phyloP scores from a whole-genome alignment of 768 basidiomycete genomes.

The Auriculariales sp. region DNA sequence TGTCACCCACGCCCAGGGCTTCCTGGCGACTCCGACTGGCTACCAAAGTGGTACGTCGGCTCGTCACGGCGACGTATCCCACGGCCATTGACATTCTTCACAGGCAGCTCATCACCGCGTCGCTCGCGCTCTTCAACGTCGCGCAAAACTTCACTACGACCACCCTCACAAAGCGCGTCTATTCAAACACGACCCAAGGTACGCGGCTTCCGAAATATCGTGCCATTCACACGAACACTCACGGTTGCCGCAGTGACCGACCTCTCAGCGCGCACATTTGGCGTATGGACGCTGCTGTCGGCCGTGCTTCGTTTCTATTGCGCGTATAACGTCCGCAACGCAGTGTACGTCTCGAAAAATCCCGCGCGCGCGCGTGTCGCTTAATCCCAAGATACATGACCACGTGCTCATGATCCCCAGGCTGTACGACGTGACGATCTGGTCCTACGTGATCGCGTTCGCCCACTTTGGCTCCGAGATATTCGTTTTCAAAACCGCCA shows the following conservation, averaged over 20 bases:
- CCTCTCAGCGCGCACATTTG: conserved; percentile 83
- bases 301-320: conserved; percentile 75
- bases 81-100: too few relatives aligned
- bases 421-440: conserved; percentile 76
- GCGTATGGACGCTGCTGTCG: conserved; percentile 77
- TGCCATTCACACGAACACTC: not conserved
- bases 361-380: conserved; percentile 3
- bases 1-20: conserved; percentile 28
- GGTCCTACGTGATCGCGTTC: conserved; percentile 83
- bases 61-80: too few relatives aligned
- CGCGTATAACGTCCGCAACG: conserved; percentile 74
- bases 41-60: conserved; percentile 52
- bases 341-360: conserved; percentile 7
- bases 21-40: conserved; percentile 49
- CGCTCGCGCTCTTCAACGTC: conserved; percentile 72
- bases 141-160: conserved; percentile 70
- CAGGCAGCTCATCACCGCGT: conserved; percentile 63
- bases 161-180: conserved; percentile 64
- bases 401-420: conserved; percentile 24
- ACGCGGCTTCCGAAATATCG: not conserved
- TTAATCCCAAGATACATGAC: not conserved
- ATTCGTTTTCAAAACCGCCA: conserved; percentile 66
- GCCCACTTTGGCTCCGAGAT: conserved; percentile 80
- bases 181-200: conserved; percentile 29
- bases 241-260: conserved; percentile 52